Base-by-base conservation (phyloP, 2,329 filamentous ascomycete genomes). In the Fusarium coicis region DNA sequence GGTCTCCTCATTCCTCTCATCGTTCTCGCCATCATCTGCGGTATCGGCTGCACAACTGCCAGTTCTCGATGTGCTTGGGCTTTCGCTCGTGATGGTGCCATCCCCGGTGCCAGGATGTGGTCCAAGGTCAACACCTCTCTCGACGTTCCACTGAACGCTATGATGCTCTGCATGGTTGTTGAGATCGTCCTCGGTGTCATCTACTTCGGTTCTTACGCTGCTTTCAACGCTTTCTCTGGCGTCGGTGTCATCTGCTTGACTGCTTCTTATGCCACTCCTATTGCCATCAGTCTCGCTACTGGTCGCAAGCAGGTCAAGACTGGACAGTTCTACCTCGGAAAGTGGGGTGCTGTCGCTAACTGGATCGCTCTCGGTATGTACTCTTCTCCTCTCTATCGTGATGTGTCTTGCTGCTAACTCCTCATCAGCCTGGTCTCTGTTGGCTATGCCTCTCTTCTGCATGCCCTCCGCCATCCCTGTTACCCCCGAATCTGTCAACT, bases 391-490 rank as follows among this genome's bases (percentile, higher is more conserved):
- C 19, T 42, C 42, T 28, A 7, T 67, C 14, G 8, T 12, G 3
- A 21, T n/a, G 12, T n/a, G 18, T 7, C 6, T 39, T 23, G 19
- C 10, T 23, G 19, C 10, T 44, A 2, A 34, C 43, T 62, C 47
- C 0, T 34, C 0, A 46, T 23, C 6, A 70, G 66, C 65, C 10
- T 70, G 66, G 66, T 70, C 66, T 4, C 18, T 70, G 23, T 53
- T 70, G 9, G 66, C 66, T 1, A 52, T 70, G 2, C 64, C 66
- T 7, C 64, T 70, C 5, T 70, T 70, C 43, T 70, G 66, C 26
- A 70, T 70, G 66, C 66, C 66, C 6, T 47, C 44, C 14, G 26
- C n/a, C 36, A 23, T 70, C 14, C 66, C 66, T 4, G 64, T 58
- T 3, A 61, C 36, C 8, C 14, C 36, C 15, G 56, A 59, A 3